Conservation (phyloP, 371 early-diverging fungal genomes). For the Haplosporangium sp. region DNA sequence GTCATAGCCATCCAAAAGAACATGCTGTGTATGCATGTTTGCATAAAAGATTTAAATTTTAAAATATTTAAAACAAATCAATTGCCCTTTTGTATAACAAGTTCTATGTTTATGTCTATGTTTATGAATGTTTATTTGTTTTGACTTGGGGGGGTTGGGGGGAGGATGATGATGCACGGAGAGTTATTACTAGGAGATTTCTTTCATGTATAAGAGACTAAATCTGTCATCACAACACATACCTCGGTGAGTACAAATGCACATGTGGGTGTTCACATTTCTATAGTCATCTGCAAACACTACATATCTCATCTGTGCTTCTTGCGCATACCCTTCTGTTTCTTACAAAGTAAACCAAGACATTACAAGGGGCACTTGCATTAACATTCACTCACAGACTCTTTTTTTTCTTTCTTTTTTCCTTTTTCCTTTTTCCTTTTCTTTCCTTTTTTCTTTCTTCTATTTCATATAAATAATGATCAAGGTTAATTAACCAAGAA, state of each 20-base stretch:
- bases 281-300: background rate
- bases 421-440: too few species aligned
- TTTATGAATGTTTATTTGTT: too few species aligned
- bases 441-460: too few species aligned
- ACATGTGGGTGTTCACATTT: background rate
- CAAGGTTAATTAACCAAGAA: background rate
- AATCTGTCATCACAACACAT: background rate
- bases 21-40: background rate
- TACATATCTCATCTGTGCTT: background rate
- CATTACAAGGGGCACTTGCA: too few species aligned
- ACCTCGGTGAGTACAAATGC: slow-evolving; percentile 4
- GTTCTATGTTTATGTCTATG: background rate
- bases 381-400: too few species aligned
- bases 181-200: too few species aligned
- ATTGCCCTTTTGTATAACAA: background rate
- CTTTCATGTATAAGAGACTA: too few species aligned
- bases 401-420: too few species aligned
- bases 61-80: background rate
- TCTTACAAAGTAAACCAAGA: background rate
- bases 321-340: background rate
- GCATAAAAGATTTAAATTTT: background rate
- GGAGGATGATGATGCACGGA: background rate
- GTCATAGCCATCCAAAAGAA: background rate
- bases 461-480: too few species aligned
- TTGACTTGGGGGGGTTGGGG: background rate